phyloP scores from a whole-genome alignment of 495 filamentous ascomycete species.

The Friedmanniomyces endolithicus region DNA sequence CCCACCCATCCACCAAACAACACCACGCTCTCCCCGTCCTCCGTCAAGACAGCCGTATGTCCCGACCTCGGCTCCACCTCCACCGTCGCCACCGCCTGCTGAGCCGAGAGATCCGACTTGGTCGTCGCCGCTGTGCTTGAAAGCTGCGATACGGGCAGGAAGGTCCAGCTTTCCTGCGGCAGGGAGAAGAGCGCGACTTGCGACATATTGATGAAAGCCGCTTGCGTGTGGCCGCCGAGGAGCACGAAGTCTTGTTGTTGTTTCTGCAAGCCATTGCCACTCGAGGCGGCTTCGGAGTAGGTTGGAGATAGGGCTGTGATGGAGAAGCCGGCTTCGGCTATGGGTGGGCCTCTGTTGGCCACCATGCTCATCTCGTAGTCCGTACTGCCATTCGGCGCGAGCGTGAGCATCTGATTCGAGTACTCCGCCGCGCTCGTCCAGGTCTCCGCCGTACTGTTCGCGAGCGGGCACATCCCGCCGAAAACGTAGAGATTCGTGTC shows the following conservation, averaged over 20 bases:
- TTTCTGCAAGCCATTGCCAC: constrained; percentile 26
- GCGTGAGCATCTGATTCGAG: constrained; percentile 57
- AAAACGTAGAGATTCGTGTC: constrained; percentile 54
- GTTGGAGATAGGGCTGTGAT: constrained; percentile 59
- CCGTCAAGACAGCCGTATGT: constrained; percentile 66
- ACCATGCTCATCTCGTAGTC: constrained; percentile 33
- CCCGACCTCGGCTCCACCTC: constrained; percentile 68
- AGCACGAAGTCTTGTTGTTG: constrained; percentile 67
- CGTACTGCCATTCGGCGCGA: constrained; percentile 32
- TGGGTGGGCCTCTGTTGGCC: constrained; percentile 45
- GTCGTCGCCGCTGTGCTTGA: no score
- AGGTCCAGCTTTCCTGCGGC: constrained; percentile 77
- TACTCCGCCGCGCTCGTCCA: constrained; percentile 60
- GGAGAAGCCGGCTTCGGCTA: constrained; percentile 77
- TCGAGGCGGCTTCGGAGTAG: constrained; percentile 36
- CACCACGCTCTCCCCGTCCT: constrained; percentile 61
- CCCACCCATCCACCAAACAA: constrained; percentile 89
- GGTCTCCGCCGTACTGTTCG: constrained; percentile 31
- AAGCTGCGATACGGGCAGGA: constrained; percentile 49
- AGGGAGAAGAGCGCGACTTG: constrained; percentile 76
- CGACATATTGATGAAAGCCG: constrained; percentile 86
- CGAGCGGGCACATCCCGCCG: constrained; percentile 75
- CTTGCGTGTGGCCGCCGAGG: constrained; percentile 71
- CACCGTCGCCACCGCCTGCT: constrained; percentile 23
- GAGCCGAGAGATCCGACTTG: constrained; percentile 40